These are phyloP conservation scores for Coemansia umbellata DNA, from an alignment of 192 early-diverging fungal species.

Conservation along the genomic window DNA sequence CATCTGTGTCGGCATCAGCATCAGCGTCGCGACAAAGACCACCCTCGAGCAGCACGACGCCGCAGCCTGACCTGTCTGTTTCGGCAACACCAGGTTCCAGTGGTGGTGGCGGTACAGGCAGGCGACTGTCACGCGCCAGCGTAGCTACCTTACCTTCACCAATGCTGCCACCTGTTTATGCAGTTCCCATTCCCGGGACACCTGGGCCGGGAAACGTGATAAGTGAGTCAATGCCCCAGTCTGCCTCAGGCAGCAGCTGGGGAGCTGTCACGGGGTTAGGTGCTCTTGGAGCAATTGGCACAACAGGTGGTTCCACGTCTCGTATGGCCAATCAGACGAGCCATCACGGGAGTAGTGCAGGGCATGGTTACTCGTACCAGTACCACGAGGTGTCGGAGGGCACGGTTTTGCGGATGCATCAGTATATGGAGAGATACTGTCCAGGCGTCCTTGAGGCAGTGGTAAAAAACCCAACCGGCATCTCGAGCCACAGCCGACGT, in stretches of 20 bases:
- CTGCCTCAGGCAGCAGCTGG: conserved; percentile 37
- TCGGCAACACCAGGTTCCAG: conserved; percentile 22
- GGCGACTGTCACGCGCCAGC: conserved; percentile 31
- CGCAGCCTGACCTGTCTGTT: conserved; percentile 13
- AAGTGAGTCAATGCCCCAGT: conserved; percentile 36
- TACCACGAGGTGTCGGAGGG: conserved; percentile 50
- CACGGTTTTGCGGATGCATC: conserved; percentile 48
- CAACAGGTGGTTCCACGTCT: conserved; percentile 5
- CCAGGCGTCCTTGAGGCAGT: conserved; percentile 39
- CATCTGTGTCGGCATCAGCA: conserved; percentile 7
- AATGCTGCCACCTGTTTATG: conserved; percentile 38
- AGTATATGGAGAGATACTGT: conserved; percentile 53
- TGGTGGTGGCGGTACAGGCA: conserved; percentile 5
- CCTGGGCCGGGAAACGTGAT: conserved; percentile 46
- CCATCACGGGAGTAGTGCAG: conserved; percentile 11
- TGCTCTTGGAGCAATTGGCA: neutral
- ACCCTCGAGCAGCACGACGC: conserved; percentile 12
- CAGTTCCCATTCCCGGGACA: conserved; percentile 48
- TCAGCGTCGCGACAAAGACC: conserved; percentile 15
- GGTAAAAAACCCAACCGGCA: conserved; percentile 43
- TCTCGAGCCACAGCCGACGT: conserved; percentile 44
- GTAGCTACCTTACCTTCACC: conserved; percentile 35
- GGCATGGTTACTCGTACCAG: conserved; percentile 16
- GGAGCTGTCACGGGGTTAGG: conserved; percentile 18
- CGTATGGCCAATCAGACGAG: conserved; percentile 13